Conservation (phyloP, 805 yeast genomes). For the Ogataea philodendri region DNA sequence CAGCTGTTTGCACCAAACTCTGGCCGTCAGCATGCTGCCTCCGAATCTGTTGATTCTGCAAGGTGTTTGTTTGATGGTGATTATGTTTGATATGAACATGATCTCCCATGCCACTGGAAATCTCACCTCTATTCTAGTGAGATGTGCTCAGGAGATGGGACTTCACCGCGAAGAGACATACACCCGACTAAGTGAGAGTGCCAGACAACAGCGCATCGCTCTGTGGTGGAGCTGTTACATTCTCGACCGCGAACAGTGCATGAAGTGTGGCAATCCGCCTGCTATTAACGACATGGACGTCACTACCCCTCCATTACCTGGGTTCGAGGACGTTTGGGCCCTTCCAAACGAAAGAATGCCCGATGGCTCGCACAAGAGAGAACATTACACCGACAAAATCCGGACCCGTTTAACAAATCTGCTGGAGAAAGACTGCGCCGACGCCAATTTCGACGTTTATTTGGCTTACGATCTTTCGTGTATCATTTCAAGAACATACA, state of each 20-base stretch:
- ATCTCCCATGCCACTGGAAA: conserved; percentile 14
- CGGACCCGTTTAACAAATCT: conserved; percentile 12
- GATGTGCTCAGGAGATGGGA: conserved; percentile 58
- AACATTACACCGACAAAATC: conserved; percentile 7
- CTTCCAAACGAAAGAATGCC: conserved; percentile 12
- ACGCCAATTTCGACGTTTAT: conserved; percentile 14
- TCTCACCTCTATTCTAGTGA: conserved; percentile 44
- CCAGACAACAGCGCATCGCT: conserved; percentile 37
- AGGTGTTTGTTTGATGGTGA: conserved; percentile 1
- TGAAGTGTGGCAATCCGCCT: conserved; percentile 51
- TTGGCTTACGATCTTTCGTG: conserved; percentile 25
- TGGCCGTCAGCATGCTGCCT: background rate
- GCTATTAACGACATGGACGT: conserved; percentile 42
- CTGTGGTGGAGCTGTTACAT: conserved; percentile 51
- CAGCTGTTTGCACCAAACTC: background rate
- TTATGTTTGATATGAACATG: conserved; percentile 1
- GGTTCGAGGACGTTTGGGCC: conserved; percentile 26
- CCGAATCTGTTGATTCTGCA: background rate
- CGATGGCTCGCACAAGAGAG: conserved; percentile 16
- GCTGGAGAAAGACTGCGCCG: background rate
- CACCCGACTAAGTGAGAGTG: conserved; percentile 36
- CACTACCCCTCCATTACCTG: conserved; percentile 31
- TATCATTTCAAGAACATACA: conserved; percentile 28
- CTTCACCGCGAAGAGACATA: conserved; percentile 50
- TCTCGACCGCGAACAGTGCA: conserved; percentile 44